phyloP scores from a whole-genome alignment of 495 filamentous ascomycete genomes.

The Podospora fimiseda region DNA sequence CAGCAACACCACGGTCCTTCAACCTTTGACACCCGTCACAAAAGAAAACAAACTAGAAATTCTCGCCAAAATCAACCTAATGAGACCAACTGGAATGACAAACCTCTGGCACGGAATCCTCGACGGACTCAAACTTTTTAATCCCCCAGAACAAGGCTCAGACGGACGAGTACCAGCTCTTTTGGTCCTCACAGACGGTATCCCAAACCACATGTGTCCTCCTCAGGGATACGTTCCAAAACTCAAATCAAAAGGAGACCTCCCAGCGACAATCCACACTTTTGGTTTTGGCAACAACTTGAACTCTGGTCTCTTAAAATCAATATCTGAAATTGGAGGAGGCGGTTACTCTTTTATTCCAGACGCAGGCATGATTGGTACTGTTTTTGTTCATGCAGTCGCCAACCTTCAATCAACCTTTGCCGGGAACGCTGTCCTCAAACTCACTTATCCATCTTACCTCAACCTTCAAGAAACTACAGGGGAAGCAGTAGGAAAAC shows the following conservation, averaged over 20 bases:
- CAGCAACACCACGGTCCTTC: slow-evolving; percentile 22
- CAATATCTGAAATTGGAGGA: slow-evolving; percentile 36
- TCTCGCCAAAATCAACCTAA: slow-evolving; percentile 25
- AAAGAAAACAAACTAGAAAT: slow-evolving; percentile 23
- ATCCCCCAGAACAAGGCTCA: background rate
- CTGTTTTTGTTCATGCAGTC: slow-evolving; percentile 42
- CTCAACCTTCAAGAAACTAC: slow-evolving; percentile 29
- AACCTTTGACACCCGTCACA: slow-evolving; percentile 33
- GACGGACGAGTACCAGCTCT: slow-evolving; percentile 32
- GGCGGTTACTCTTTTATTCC: slow-evolving; percentile 45
- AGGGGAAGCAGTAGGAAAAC: slow-evolving; percentile 26
- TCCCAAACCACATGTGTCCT: slow-evolving; percentile 36
- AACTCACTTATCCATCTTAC: slow-evolving; percentile 26
- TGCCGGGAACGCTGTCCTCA: slow-evolving; percentile 29
- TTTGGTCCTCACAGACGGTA: slow-evolving; percentile 44
- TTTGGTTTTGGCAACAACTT: slow-evolving; percentile 43
- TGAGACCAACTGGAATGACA: slow-evolving; percentile 23
- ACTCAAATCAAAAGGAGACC: slow-evolving; percentile 25
- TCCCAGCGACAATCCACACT: slow-evolving; percentile 39
- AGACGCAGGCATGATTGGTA: slow-evolving; percentile 44
- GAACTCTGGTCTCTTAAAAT: slow-evolving; percentile 37
- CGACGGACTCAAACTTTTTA: slow-evolving; percentile 31
- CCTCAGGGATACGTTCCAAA: slow-evolving; percentile 33
- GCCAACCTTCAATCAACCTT: slow-evolving; percentile 43
- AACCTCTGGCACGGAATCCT: slow-evolving; percentile 41